phyloP scores from a whole-genome alignment of 176 grass and related monocot species.

The Alopecurus myosuroides region DNA sequence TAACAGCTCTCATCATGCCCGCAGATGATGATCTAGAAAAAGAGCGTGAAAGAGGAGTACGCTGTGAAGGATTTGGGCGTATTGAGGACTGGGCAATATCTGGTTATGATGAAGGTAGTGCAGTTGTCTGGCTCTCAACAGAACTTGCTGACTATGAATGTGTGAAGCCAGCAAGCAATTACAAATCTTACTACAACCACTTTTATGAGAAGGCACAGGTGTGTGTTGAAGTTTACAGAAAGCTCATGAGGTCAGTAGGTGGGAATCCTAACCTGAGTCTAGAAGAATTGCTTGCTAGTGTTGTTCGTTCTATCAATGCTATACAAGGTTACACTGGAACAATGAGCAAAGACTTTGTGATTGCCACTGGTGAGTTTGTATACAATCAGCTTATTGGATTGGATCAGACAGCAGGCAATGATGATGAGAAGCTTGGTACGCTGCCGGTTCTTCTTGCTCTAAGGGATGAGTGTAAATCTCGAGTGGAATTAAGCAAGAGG shows the following conservation, averaged over 20 bases:
- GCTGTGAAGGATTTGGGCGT: constrained; percentile 94
- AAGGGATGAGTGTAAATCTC: constrained; percentile 82
- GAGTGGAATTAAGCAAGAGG: constrained; percentile 47
- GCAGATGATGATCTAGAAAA: constrained; percentile 85
- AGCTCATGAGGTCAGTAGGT: constrained; percentile 68
- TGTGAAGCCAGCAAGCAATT: constrained; percentile 80
- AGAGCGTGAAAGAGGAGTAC: constrained; percentile 81
- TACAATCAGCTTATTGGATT: constrained; percentile 90
- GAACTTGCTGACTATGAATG: constrained; percentile 98
- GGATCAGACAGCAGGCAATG: constrained; percentile 50
- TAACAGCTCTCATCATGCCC: constrained; percentile 92
- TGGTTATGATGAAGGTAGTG: constrained; percentile 94
- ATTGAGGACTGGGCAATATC: constrained; percentile 95
- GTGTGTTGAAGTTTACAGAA: constrained; percentile 93
- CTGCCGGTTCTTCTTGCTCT: constrained; percentile 79
- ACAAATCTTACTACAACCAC: constrained; percentile 81
- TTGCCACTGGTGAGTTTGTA: constrained; percentile 84
- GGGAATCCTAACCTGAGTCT: constrained; percentile 75
- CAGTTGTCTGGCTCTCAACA: constrained; percentile 87
- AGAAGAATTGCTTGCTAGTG: constrained; percentile 89
- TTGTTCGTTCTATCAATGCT: constrained; percentile 79
- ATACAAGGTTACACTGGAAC: constrained; percentile 58
- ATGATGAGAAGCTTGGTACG: constrained; percentile 56
- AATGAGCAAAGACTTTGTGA: constrained; percentile 82
- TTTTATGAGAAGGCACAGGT: constrained; percentile 91